Conservation (phyloP, 1,284 basidiomycete species). For the Cryptococcus jaspeensis region DNA sequence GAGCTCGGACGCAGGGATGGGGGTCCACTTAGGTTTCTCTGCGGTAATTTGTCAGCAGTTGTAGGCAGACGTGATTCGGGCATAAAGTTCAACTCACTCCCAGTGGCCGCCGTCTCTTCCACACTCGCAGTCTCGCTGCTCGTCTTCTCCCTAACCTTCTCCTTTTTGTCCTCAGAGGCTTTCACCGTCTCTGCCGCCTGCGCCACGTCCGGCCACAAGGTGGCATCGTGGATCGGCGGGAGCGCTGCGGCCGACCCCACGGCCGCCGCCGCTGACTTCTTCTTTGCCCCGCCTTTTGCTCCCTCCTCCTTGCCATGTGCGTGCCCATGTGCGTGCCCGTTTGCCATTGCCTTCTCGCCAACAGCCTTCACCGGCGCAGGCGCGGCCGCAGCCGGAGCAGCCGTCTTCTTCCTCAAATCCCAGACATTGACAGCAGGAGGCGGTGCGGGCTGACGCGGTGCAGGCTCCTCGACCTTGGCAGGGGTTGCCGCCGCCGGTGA, state of each 20-base stretch:
- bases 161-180: conserved; percentile 32
- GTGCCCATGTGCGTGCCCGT: background rate
- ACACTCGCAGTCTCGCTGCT: conserved; percentile 20
- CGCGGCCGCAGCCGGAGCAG: conserved; percentile 14
- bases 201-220: conserved; percentile 44
- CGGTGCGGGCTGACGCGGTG: conserved; percentile 18
- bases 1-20: conserved; percentile 50
- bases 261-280: conserved; percentile 16
- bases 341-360: background rate
- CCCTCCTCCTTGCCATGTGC: background rate
- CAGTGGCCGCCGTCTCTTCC: conserved; percentile 15
- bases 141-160: conserved; percentile 28
- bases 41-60: background rate
- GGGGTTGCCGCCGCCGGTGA: conserved; percentile 10
- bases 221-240: conserved; percentile 29
- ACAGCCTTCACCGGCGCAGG: conserved; percentile 7
- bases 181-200: conserved; percentile 33
- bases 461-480: conserved; percentile 2
- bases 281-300: conserved; percentile 14
- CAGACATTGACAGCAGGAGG: conserved; percentile 43
- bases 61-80: too few species aligned
- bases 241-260: conserved; percentile 7
- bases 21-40: conserved; percentile 52
- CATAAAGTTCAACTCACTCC: conserved; percentile 24
- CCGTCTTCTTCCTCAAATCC: conserved; percentile 39